Evolutionary conservation across 148 eudicot species (phyloP).

Genomic region (Beta vulgaris): DNA sequence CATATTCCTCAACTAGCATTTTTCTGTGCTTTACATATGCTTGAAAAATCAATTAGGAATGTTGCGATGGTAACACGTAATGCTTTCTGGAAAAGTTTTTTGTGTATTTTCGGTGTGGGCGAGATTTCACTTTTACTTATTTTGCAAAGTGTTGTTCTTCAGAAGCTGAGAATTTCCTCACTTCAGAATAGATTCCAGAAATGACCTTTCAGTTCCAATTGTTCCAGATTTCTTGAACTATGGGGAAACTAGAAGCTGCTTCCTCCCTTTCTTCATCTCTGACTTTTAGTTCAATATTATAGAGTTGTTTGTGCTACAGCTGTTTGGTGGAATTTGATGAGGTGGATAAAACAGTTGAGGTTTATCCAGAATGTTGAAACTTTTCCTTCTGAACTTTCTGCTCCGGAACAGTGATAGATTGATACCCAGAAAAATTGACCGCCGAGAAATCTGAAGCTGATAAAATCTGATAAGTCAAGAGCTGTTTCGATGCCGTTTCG

Average conservation of each 20-base stretch:
- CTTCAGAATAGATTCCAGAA: constrained; percentile 14
- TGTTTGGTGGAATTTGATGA: constrained; percentile 21
- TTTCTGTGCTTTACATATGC: neutral
- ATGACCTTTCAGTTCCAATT: constrained; percentile 21
- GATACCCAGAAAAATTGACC: constrained; percentile 4
- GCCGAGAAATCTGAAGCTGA: neutral
- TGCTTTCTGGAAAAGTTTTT: neutral
- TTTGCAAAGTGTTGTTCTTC: constrained; percentile 1
- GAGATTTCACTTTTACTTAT: neutral
- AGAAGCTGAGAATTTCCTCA: constrained; percentile 17
- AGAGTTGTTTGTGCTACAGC: neutral
- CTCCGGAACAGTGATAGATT: neutral
- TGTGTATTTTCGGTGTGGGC: constrained; percentile 5
- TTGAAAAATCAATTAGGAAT: constrained; percentile 18
- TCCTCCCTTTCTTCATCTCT: constrained; percentile 3
- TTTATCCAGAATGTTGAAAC: constrained; percentile 15
- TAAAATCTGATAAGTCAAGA: neutral
- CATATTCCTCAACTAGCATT: constrained; percentile 9
- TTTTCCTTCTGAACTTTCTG: neutral
- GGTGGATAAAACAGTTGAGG: constrained; percentile 23
- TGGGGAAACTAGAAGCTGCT: constrained; percentile 24
- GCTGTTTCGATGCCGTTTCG: neutral
- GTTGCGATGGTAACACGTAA: constrained; percentile 13
- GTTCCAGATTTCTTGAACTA: constrained; percentile 22
- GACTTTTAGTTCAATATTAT: too few relatives aligned